These are phyloP conservation scores for Lipomyces starkeyi DNA, from an alignment of 805 yeast genomes.

Conservation along the genomic window DNA sequence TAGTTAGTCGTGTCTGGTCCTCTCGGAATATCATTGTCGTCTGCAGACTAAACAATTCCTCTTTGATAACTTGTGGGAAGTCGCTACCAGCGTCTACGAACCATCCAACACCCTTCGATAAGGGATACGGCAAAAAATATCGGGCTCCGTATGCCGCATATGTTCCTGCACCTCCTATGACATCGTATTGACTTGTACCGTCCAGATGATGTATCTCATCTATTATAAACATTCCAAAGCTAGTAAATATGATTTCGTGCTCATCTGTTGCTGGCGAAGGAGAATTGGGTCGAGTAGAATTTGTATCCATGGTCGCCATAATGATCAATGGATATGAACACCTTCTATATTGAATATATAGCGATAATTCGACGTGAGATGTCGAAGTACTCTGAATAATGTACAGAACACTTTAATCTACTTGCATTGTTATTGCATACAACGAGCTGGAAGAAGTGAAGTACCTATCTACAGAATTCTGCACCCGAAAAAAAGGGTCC, in stretches of 20 bases:
- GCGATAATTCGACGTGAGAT: neutral
- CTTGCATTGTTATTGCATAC: too few species aligned
- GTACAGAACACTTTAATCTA: too few species aligned
- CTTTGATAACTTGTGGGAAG: constrained; percentile 60
- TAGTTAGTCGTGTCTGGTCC: constrained; percentile 62
- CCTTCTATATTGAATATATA: neutral
- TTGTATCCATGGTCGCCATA: neutral
- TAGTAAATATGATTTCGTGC: constrained; percentile 33
- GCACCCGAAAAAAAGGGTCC: too few species aligned
- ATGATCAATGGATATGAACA: neutral
- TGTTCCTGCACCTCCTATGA: constrained; percentile 91
- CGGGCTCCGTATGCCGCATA: constrained; percentile 79
- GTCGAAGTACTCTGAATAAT: too few species aligned
- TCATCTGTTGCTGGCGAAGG: neutral
- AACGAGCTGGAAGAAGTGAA: too few species aligned
- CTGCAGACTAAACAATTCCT: constrained; percentile 62
- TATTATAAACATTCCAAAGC: constrained; percentile 88
- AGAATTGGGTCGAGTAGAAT: neutral
- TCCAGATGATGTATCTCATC: constrained; percentile 74
- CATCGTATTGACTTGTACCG: constrained; percentile 51
- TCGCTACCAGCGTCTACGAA: constrained; percentile 82
- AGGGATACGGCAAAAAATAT: constrained; percentile 50
- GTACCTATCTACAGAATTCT: too few species aligned
- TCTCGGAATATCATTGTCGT: constrained; percentile 64
- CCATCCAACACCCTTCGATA: constrained; percentile 58